Conservation (phyloP, 2,329 filamentous ascomycete species). For the Aspergillus texensis region DNA sequence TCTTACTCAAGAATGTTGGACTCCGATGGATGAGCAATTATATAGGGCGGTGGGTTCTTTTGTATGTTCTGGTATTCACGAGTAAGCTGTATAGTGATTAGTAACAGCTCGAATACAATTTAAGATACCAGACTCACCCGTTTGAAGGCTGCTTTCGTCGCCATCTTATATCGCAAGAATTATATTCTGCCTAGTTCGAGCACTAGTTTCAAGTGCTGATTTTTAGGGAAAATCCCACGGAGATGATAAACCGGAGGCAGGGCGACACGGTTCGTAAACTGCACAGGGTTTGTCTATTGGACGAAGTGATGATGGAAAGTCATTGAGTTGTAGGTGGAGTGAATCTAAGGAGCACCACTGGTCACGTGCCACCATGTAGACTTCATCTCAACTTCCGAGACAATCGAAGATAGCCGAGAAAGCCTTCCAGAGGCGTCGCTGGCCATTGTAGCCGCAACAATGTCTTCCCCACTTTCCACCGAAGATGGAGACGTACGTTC, state of each 20-base stretch:
- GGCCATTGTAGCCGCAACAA: constrained; percentile 42
- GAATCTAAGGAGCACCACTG: constrained; percentile 5
- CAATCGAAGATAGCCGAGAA: constrained; percentile 20
- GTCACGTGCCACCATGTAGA: constrained; percentile 27
- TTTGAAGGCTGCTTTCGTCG: constrained; percentile 72
- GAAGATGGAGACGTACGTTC: constrained; percentile 46
- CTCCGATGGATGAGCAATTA: constrained; percentile 85
- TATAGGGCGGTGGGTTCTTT: constrained; percentile 83
- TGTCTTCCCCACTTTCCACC: constrained; percentile 46
- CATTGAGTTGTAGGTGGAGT: constrained; percentile 7
- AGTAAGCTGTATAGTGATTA: constrained; percentile 51
- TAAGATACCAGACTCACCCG: constrained; percentile 54
- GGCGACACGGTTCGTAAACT: not conserved
- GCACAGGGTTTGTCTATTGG: not conserved
- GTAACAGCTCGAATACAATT: constrained; percentile 4
- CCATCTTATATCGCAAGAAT: constrained; percentile 53
- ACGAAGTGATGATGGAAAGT: not conserved
- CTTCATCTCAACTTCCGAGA: constrained; percentile 23
- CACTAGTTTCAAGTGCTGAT: not conserved
- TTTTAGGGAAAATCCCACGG: not conserved
- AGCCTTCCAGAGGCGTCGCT: constrained; percentile 17
- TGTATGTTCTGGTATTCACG: constrained; percentile 67
- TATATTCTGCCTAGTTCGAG: not conserved
- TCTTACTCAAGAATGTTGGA: constrained; percentile 86
- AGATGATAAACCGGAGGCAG: not conserved